phyloP scores from a whole-genome alignment of 2,329 filamentous ascomycete genomes.

The Seiridium unicorne region DNA sequence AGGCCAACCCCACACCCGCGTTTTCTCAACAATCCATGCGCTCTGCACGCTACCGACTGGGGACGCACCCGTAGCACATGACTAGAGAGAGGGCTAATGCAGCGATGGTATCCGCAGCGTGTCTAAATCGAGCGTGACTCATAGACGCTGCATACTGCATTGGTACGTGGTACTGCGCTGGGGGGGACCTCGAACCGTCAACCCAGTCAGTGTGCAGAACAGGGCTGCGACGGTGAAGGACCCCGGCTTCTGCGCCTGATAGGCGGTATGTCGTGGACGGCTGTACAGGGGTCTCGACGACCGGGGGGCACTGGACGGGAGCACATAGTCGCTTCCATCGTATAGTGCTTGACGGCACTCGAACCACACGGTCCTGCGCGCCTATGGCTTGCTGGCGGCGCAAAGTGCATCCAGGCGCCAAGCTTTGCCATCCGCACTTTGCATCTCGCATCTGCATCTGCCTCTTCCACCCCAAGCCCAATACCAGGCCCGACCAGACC shows the following conservation, averaged over 20 bases:
- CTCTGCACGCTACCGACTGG: slow-evolving; percentile 1
- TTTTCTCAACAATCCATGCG: background rate
- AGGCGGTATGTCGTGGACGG: slow-evolving; percentile 10
- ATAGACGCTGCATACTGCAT: slow-evolving; percentile 16
- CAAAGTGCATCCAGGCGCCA: background rate
- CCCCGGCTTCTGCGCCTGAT: slow-evolving; percentile 18
- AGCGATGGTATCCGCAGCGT: slow-evolving; percentile 15
- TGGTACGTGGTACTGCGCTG: slow-evolving; percentile 11
- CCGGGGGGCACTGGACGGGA: background rate
- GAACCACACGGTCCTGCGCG: slow-evolving; percentile 2
- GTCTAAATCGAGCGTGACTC: slow-evolving; percentile 26
- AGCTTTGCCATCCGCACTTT: slow-evolving; percentile 2
- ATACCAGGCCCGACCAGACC: slow-evolving; percentile 13
- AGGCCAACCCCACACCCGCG: background rate
- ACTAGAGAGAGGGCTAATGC: slow-evolving; percentile 17
- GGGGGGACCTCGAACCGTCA: background rate
- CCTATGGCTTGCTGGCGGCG: slow-evolving; percentile 1
- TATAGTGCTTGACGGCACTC: slow-evolving; percentile 1
- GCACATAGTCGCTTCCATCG: background rate
- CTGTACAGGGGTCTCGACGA: background rate
- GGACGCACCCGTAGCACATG: background rate
- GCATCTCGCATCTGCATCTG: background rate
- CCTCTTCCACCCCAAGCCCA: slow-evolving; percentile 12
- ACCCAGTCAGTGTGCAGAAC: slow-evolving; percentile 20
- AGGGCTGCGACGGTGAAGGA: slow-evolving; percentile 13